Evolutionary conservation across 805 yeast species (phyloP), one percentile per base, ranked within the genome.

Genomic region (Ogataea pini): DNA sequence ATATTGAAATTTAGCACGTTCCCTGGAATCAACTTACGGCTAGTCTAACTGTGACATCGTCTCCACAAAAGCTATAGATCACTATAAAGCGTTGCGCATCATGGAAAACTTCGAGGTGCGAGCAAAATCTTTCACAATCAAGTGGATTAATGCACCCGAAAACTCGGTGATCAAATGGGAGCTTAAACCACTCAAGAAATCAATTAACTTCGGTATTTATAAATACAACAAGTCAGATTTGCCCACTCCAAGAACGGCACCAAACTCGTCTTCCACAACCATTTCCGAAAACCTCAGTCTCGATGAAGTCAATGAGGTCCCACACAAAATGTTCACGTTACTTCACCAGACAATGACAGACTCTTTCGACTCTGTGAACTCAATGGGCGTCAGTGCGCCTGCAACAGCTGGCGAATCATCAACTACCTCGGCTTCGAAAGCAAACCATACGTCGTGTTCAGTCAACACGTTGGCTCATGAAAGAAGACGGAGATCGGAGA

Each of bases 61-160:
- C 27, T 5, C 28, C 25, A 28, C 18, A n/a, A 20, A 10, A 20
- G 27, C 12, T 13, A 17, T 16, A 17, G 17, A 36, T 22, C 27
- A 36, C 17, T 36, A 8, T 6, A 19, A n/a, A 39, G 14, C 13
- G 16, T 16, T 22, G 7, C 10, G 3, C 42, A 14, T 9, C 24
- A 88, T 90, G 97, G 98, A 92, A 68, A 83, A 90, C 2, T 78
- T 94, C 42, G 97, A 92, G 67, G 82, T 94, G 19, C 96, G 91
- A 59, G 83, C 95, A 42, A 86, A 89, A 65, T 86, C 94, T 48
- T 92, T 88, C 61, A 80, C 90, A 52, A 87, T 91, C 60, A 89
- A 92, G 58, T 94, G 98, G 98, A 82, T 91, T 46, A 79, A 82
- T 52, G 86, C 87, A 6, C 85, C 87, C 0, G 85, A 80, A 33